phyloP scores from a whole-genome alignment of 345 rosid species.

The Populus alba region DNA sequence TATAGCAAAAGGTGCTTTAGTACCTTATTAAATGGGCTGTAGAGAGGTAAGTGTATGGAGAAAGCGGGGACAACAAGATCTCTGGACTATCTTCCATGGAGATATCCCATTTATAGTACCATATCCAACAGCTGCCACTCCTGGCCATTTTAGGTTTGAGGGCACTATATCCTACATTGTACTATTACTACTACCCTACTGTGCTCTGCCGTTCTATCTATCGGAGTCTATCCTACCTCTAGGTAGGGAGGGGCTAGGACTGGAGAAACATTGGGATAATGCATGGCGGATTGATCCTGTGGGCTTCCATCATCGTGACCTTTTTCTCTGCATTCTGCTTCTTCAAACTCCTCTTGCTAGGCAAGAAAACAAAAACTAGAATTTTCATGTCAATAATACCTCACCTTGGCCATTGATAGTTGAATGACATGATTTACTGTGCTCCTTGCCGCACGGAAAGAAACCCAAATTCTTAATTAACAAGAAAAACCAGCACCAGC shows the following conservation, averaged over 20 bases:
- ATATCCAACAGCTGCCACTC: neutral
- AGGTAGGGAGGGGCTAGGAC: neutral
- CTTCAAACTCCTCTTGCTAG: neutral
- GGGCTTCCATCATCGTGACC: neutral
- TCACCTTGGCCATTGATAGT: no score
- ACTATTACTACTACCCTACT: neutral
- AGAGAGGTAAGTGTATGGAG: neutral
- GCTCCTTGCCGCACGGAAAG: no score
- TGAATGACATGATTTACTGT: no score
- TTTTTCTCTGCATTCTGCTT: no score
- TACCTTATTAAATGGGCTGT: neutral
- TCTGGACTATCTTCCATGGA: constrained; percentile 3
- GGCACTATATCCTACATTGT: neutral
- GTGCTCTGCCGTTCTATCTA: neutral
- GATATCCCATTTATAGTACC: constrained; percentile 9
- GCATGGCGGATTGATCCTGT: neutral
- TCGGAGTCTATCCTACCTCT: neutral
- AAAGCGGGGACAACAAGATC: constrained; percentile 19
- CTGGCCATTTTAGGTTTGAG: neutral
- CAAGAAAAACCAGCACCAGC: neutral
- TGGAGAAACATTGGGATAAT: neutral
- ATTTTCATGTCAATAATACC: no score
- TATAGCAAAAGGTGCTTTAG: neutral
- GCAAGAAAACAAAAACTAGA: neutral
- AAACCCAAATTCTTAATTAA: neutral